Evolutionary conservation across 1,139 yeast species (phyloP).

Genomic region (Blastobotrys malaysiensis): DNA sequence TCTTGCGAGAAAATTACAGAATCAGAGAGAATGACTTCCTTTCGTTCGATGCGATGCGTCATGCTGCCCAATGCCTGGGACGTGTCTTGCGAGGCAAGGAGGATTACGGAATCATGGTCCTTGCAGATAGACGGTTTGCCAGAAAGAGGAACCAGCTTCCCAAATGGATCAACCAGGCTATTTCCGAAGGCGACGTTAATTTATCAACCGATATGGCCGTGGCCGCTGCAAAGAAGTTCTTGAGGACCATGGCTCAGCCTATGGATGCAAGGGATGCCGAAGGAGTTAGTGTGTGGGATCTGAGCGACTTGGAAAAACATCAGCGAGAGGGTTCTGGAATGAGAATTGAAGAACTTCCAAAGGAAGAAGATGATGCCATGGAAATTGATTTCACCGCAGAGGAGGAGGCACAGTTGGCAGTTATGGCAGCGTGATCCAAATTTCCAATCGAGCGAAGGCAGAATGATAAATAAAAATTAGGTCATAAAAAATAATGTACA

Average conservation of each 20-base stretch:
- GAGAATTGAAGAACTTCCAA: constrained; percentile 5
- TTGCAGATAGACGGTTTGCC: constrained; percentile 90
- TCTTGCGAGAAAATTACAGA: constrained; percentile 85
- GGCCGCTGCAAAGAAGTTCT: constrained; percentile 86
- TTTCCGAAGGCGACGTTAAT: constrained; percentile 85
- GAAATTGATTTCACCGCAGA: constrained; percentile 12
- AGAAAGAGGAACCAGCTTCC: constrained; percentile 85
- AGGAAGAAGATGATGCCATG: constrained; percentile 11
- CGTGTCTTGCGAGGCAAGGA: constrained; percentile 96
- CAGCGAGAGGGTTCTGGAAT: constrained; percentile 46
- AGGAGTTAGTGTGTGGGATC: constrained; percentile 91
- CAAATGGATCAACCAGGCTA: constrained; percentile 93
- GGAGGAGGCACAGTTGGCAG: constrained; percentile 9
- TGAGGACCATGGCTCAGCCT: constrained; percentile 93
- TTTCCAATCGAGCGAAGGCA: not conserved
- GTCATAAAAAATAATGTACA: not conserved
- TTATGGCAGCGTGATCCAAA: not conserved
- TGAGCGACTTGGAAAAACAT: constrained; percentile 57
- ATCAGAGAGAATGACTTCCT: constrained; percentile 90
- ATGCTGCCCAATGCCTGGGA: constrained; percentile 98
- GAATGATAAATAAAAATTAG: not conserved
- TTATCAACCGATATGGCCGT: constrained; percentile 96
- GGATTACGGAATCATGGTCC: constrained; percentile 97
- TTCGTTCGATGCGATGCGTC: constrained; percentile 99
- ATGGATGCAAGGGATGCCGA: constrained; percentile 85